Evolutionary conservation across 1,284 basidiomycete genomes (phyloP), one percentile per base, ranked within the genome.

Genomic region (Rhodotorula sp.): DNA sequence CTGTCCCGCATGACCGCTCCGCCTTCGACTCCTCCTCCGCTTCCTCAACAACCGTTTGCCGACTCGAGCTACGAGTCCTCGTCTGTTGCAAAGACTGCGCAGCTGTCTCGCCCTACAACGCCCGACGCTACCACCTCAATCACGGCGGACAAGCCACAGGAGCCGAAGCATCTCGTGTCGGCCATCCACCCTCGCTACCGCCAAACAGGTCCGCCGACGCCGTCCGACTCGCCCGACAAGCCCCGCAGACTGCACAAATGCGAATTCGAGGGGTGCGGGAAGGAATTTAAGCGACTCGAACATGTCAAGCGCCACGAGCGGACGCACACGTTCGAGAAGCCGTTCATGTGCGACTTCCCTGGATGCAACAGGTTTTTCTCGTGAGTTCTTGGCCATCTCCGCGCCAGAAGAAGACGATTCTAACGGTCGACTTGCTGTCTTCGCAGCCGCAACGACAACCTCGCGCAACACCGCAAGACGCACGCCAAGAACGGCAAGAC

Each of bases 261-360:
- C 59, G n/a, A 13, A 0, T 34, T 54, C 22, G 61, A 55, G 2
- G 62, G 59, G 7, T 94, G 92, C 78, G 87, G 88, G 7, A 84
- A 89, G 70, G 82, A 89, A 70, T 95, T 94, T 86, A 93, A 92
- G 83, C 86, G 91, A 13, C 87, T 89, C 82, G 92, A 94, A 78
- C 91, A 94, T 78, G 83, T 94, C 73, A 90, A 90, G 81, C 83
- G 91, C 52, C 92, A 95, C 80, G 81, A 92, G 47, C 85, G 91
- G 64, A 92, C 91, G n/a, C 92, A 94, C 78, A 93, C 91, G 7
- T 85, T 90, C 84, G 92, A 94, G 80, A 83, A 88, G 56, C 92
- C 92, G 0, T 93, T 87, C 80, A 82, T 83, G 64, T 93, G 92
- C 84, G 64, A 82, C 83, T 50, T 94, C 90, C 79, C 82, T 0